Evolutionary conservation across 768 basidiomycete genomes (phyloP), one percentile per base, ranked within the genome.

Genomic region (Hygrocybe coccinea): DNA sequence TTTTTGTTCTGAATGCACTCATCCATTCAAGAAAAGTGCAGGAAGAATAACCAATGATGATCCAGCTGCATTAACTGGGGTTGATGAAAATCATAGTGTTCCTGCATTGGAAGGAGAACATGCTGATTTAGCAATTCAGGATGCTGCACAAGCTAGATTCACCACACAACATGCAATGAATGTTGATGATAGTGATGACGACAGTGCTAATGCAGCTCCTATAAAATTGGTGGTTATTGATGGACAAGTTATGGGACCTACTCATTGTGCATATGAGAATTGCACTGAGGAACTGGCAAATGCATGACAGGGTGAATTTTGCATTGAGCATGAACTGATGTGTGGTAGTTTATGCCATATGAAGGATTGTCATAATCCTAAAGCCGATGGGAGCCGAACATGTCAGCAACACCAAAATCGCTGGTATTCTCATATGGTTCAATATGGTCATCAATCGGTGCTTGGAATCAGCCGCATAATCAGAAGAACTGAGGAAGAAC

Each of bases 181-280:
- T 34, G 35, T 9, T 33, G 19, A 29, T 10, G 22, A 17, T 2
- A 29, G 33, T 17, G 35, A 54, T 17, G 38, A 19, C 4, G 44
- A 21, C 17, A 38, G 41, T 41, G 3, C 19, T 5, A 19, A 19
- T 5, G 11, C 19, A 41, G 45, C 47, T 34, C 49, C 24, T n/a
- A 43, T 58, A 8, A n/a, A 34, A 15, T 35, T 59, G 58, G 29
- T 59, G 35, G 58, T 59, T 34, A 48, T 59, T n/a, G 58, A 59
- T 59, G 58, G 56, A 2, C 57, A 57, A 57, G 58, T 59, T 33
- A 53, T 59, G 56, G 50, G 55, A 45, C 58, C 55, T 1, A 19
- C n/a, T 14, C 58, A 59, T 25, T 59, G 58, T 56, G 58, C 58
- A 10, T 29, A 51, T 45, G 55, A 41, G 29, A 35, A 39, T 19